These are phyloP conservation scores for Pleurotus pulmonarius DNA, from an alignment of 768 basidiomycete species.

Conservation along the genomic window DNA sequence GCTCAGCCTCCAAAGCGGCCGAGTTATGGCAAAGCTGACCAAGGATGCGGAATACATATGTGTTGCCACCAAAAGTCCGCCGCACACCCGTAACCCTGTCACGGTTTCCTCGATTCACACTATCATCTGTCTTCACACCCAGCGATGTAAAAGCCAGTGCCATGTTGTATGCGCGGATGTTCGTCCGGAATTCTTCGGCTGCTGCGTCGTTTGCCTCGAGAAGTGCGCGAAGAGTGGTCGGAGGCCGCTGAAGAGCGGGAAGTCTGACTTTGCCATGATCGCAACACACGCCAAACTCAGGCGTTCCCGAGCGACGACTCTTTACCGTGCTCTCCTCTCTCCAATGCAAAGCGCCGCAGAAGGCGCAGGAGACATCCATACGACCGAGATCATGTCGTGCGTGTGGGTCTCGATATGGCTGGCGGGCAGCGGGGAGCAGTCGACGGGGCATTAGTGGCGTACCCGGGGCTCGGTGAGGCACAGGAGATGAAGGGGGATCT, in stretches of 20 bases:
- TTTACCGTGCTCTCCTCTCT: constrained; percentile 5
- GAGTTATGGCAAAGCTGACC: constrained; percentile 27
- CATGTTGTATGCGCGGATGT: constrained; percentile 32
- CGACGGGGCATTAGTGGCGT: no score
- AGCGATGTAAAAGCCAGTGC: constrained; percentile 32
- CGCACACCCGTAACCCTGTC: no score
- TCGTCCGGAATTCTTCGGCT: constrained; percentile 21
- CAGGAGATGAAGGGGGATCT: no score
- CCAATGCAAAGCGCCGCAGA: constrained; percentile 17
- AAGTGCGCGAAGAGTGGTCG: constrained; percentile 1
- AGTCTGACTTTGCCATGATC: constrained; percentile 21
- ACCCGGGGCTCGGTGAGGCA: neutral
- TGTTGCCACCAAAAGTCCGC: constrained; percentile 25
- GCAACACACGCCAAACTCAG: constrained; percentile 26
- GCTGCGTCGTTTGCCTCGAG: constrained; percentile 4
- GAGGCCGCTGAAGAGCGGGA: constrained; percentile 10
- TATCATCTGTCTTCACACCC: constrained; percentile 20
- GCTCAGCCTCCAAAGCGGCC: constrained; percentile 25
- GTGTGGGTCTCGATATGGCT: constrained; percentile 11
- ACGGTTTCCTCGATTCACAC: constrained; percentile 14
- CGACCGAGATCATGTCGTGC: constrained; percentile 12
- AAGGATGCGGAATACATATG: constrained; percentile 23
- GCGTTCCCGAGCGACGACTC: neutral
- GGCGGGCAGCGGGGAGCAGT: neutral
- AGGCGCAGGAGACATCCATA: constrained; percentile 11